Base-by-base conservation (phyloP, 2,329 filamentous ascomycete genomes). In the Verticillium tricorpus region DNA sequence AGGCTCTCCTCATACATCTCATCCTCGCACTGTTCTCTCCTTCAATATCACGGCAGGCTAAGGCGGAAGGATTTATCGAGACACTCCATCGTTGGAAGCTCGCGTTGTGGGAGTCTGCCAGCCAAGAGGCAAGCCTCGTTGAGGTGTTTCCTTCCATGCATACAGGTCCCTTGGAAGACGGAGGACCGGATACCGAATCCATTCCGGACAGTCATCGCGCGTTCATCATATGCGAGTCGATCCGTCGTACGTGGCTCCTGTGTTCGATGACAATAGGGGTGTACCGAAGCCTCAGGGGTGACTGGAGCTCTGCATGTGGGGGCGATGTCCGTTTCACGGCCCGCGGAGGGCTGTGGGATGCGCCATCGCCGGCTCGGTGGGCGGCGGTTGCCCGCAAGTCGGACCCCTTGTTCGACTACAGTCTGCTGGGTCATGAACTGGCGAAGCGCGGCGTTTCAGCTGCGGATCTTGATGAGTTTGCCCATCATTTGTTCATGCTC, bases 191-290 rank as follows among this genome's bases (percentile, higher is more conserved):
- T 28, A 59, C 70, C 65, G 19, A 25, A 5, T 56, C 62, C 22
- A 31, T 59, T 25, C 5, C 59, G 22, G 37, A 61, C n/a, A 52
- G 68, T 1, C 73, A 71, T 71, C 66, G 71, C 39, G 66, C 70
- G 4, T 74, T 71, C 72, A 68, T 74, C n/a, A 55, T 74, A 1
- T 66, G 71, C 4, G 72, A 74, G 60, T 69, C 67, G 22, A 61
- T 71, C 15, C 65, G 72, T 5, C 68, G 72, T 9, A 72, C 70
- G 1, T 73, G 34, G 39, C 40, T 52, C 25, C 6, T 22, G 22
- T 39, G 22, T 25, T 62, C 64, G 25, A 62, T 66, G 22, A 62
- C 69, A 2, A 60, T 68, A 37, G 62, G 64, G 15, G 60, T 66
- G 3, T 69, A 69, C 39, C 31, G 65, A 54, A 22, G 69, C 63